phyloP scores from a whole-genome alignment of 768 basidiomycete species.

The Kwoniella europaea region DNA sequence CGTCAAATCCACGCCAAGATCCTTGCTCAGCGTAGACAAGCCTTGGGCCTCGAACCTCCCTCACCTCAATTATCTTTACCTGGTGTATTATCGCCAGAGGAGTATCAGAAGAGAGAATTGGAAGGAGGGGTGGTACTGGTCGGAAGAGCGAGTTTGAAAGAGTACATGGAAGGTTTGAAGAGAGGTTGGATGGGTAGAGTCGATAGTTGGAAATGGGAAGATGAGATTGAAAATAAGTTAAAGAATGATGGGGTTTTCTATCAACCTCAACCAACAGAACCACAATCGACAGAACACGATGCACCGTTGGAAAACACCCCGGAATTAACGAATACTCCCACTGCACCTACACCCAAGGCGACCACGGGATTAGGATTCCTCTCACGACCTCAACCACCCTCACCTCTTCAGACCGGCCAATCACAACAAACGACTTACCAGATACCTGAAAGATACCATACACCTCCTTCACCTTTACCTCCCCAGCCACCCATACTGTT shows the following conservation, averaged over 20 bases:
- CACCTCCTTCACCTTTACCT: slow-evolving; percentile 68
- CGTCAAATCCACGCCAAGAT: slow-evolving; percentile 74
- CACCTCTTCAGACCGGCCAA: slow-evolving; percentile 12
- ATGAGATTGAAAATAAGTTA: slow-evolving; percentile 65
- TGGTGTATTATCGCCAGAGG: slow-evolving; percentile 63
- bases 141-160: slow-evolving; percentile 89
- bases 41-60: slow-evolving; percentile 64
- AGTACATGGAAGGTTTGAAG: slow-evolving; percentile 85
- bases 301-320: neutral
- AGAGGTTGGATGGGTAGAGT: slow-evolving; percentile 81
- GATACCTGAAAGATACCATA: slow-evolving; percentile 59
- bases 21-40: slow-evolving; percentile 69
- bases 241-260: slow-evolving; percentile 79
- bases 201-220: slow-evolving; percentile 63
- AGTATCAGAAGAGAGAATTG: slow-evolving; percentile 66
- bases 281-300: slow-evolving; percentile 34
- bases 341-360: slow-evolving; percentile 36
- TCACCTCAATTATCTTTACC: slow-evolving; percentile 38
- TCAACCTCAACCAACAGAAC: slow-evolving; percentile 38
- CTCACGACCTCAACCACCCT: slow-evolving; percentile 53
- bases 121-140: slow-evolving; percentile 85
- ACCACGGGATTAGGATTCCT: slow-evolving; percentile 38
- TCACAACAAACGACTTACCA: slow-evolving; percentile 13
- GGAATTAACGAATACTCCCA: neutral
- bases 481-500: slow-evolving; percentile 72